Evolutionary conservation across 306 rosid species (phyloP).

Genomic region (Fagus sylvatica): DNA sequence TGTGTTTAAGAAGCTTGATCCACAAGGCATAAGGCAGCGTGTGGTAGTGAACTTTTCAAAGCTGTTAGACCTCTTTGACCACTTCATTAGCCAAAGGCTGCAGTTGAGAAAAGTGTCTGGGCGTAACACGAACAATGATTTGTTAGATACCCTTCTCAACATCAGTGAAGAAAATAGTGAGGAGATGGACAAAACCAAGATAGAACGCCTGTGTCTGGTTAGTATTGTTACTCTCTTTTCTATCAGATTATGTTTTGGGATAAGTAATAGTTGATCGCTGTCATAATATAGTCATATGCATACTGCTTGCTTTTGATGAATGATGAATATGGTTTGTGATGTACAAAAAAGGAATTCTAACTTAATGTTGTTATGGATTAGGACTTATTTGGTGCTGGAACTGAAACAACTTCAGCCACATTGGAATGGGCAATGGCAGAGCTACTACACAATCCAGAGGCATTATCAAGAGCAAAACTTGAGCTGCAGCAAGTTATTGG

Average conservation of each 20-base stretch:
- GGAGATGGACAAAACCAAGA: conserved; percentile 27
- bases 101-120: conserved; percentile 5
- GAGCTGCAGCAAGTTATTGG: no score
- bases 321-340: no score
- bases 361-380: background rate
- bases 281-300: no score
- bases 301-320: no score
- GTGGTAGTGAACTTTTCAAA: conserved; percentile 8
- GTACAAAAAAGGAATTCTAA: background rate
- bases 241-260: no score
- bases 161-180: conserved; percentile 27
- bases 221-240: background rate
- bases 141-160: conserved; percentile 44
- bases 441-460: conserved; percentile 3
- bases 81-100: conserved; percentile 3
- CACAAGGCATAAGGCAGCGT: conserved; percentile 32
- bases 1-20: conserved; percentile 38
- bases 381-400: conserved; percentile 24
- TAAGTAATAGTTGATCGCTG: no score
- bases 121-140: conserved; percentile 16
- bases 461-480: no score
- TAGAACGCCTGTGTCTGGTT: conserved; percentile 38
- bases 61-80: conserved; percentile 17
- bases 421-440: conserved; percentile 41
- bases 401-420: conserved; percentile 24